Base-by-base conservation (phyloP, 176 grass and related monocot genomes). In the Raddia guianensis region DNA sequence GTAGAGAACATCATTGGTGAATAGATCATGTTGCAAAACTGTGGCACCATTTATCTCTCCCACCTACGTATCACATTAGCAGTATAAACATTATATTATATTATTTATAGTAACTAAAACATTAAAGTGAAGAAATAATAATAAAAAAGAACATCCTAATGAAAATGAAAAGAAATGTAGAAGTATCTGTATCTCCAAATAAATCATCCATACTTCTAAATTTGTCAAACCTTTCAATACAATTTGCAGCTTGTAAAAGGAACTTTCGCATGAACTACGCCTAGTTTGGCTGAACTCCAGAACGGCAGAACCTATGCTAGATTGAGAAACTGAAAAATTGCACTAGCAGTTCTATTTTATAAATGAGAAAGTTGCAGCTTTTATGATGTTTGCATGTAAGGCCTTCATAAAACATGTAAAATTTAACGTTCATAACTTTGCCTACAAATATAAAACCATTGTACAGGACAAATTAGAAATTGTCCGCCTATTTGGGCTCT, bases 21-120 rank as follows among this genome's bases (percentile, higher is more conserved):
- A 99, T 72, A 99, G 92, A 82, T 99, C 96, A 79, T 99, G 96
- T 76, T 95, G 96, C 89, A 99, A 92, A 87, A 95, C 79, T 85
- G 90, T 99, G 55, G 91, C 90, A 69, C 96, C 96, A 15, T 90
- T 92, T 86, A 99, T 86, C 86, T 99, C 96, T 55, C 86, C 96
- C 10, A 99, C 81, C 92, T 99, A 80, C 67, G 87, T 34, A 64
- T 43, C 33, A 14, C 8, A 84, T 80, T 54, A 34, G 70, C 9
- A 66, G 10, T 72, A 47, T 76, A 55, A 64, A 65, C 51, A 71
- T 64, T 19, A 66, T 9, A 77, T 68, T 62, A 19, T 78, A 40
- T 40, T 40, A 3, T 40, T 40, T 40, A 40, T 47, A 60, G 10
- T 16, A 80, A 75, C 12, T 69, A 35, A 61, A 89, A 81, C 14